These are phyloP conservation scores for Citrullus colocynthis DNA, from an alignment of 306 rosid species.

Conservation along the genomic window DNA sequence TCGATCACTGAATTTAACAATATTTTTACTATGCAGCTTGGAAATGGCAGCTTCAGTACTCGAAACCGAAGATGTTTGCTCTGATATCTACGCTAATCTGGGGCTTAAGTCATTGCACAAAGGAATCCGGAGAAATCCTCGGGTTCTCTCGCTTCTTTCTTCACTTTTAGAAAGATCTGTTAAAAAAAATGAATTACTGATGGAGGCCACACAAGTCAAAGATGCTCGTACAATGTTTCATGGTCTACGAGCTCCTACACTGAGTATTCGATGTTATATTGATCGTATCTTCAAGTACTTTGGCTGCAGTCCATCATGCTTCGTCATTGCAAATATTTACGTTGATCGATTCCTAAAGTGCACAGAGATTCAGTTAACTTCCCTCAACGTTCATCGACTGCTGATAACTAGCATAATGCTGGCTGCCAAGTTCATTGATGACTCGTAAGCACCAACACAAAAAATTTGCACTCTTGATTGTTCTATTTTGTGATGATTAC, in stretches of 20 bases:
- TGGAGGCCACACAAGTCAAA: constrained; percentile 35
- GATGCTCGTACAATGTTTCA: constrained; percentile 62
- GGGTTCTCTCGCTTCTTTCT: constrained; percentile 69
- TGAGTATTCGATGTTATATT: constrained; percentile 60
- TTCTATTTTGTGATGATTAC: not conserved
- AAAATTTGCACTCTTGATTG: not conserved
- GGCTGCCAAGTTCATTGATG: constrained; percentile 86
- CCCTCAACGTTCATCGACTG: constrained; percentile 82
- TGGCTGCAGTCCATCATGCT: constrained; percentile 93
- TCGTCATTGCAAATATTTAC: constrained; percentile 62
- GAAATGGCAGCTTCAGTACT: constrained; percentile 56
- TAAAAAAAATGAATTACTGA: constrained; percentile 45
- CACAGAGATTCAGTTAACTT: constrained; percentile 49
- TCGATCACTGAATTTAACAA: not conserved
- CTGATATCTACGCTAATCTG: constrained; percentile 46
- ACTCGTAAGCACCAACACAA: constrained; percentile 47
- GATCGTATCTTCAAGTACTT: constrained; percentile 89
- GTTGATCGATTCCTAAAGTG: constrained; percentile 58
- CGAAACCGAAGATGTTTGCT: constrained; percentile 30
- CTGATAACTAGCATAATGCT: constrained; percentile 86
- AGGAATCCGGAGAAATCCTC: constrained; percentile 45
- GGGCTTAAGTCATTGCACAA: constrained; percentile 54
- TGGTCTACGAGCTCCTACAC: constrained; percentile 65
- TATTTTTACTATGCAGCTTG: constrained; percentile 27
- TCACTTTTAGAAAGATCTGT: constrained; percentile 66